Conservation (phyloP, 2,329 filamentous ascomycete species). For the Ceratocystis papillata region DNA sequence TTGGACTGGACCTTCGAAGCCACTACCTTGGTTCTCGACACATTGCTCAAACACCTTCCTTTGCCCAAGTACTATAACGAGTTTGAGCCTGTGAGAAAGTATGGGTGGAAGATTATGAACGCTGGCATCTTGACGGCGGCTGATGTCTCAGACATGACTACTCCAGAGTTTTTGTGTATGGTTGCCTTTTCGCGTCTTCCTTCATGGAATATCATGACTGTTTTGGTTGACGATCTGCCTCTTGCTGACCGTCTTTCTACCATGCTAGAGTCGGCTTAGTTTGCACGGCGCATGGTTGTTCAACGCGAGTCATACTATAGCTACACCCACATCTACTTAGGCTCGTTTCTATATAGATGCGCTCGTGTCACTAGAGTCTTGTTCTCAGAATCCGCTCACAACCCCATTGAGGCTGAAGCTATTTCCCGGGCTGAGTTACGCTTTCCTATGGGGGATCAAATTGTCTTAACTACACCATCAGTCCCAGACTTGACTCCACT, state of each 20-base stretch:
- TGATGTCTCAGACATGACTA: constrained; percentile 1
- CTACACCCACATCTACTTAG: constrained; percentile 15
- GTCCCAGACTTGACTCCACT: not conserved
- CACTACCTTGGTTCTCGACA: constrained; percentile 7
- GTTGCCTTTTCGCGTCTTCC: constrained; percentile 18
- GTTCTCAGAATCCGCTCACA: not conserved
- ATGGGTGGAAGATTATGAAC: constrained; percentile 10
- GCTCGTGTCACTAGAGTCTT: not conserved
- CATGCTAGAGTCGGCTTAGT: constrained; percentile 18
- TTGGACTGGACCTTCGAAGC: constrained; percentile 15
- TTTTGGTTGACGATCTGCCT: not conserved
- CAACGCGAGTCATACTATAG: constrained; percentile 5
- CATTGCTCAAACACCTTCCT: constrained; percentile 14
- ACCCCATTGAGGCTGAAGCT: constrained; percentile 11
- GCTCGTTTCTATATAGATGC: constrained; percentile 13
- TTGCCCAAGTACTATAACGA: constrained; percentile 11
- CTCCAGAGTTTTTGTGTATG: constrained; percentile 14
- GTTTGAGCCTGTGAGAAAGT: constrained; percentile 10
- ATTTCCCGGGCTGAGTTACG: not conserved
- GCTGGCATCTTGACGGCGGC: not conserved
- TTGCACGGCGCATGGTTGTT: constrained; percentile 17
- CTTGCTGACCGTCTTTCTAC: constrained; percentile 16
- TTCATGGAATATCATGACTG: constrained; percentile 16
- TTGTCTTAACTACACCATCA: not conserved
- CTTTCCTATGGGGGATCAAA: constrained; percentile 1